Conservation (phyloP, 2,329 filamentous ascomycete species). For the Xylaria multiplex region DNA sequence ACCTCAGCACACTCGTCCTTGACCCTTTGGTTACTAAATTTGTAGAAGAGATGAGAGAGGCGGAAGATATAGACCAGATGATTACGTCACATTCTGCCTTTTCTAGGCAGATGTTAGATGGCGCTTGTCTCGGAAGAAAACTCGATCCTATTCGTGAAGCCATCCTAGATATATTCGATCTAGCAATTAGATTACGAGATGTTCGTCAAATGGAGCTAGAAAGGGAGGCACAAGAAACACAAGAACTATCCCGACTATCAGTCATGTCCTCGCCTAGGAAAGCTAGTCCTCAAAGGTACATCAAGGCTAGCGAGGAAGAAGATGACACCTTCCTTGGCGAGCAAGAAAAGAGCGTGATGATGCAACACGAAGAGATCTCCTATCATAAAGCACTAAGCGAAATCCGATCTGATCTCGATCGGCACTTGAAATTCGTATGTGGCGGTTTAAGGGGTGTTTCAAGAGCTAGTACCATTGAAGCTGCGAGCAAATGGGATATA, state of each 20-base stretch:
- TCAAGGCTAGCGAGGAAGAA: constrained; percentile 47
- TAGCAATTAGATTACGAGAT: constrained; percentile 76
- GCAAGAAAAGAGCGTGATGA: constrained; percentile 44
- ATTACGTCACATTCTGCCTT: constrained; percentile 74
- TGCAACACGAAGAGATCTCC: constrained; percentile 52
- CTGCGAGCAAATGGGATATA: constrained; percentile 76
- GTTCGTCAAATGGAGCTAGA: constrained; percentile 57
- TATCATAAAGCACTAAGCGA: constrained; percentile 64
- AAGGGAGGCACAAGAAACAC: constrained; percentile 51
- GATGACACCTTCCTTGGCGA: constrained; percentile 48
- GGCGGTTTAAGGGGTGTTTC: constrained; percentile 79
- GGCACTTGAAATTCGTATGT: constrained; percentile 74
- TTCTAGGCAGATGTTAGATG: constrained; percentile 69
- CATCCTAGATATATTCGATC: constrained; percentile 79
- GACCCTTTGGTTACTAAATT: constrained; percentile 68
- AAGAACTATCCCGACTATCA: constrained; percentile 55
- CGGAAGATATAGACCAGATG: constrained; percentile 84
- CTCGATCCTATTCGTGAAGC: constrained; percentile 76
- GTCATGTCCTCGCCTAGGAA: constrained; percentile 50
- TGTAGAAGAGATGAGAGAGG: constrained; percentile 63
- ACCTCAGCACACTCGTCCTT: constrained; percentile 79
- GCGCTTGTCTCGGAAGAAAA: constrained; percentile 75
- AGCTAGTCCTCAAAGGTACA: constrained; percentile 40
- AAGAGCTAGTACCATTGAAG: constrained; percentile 72
- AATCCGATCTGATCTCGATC: constrained; percentile 71